Conservation (phyloP, 805 yeast species). For the Metschnikowia arizonensis region DNA sequence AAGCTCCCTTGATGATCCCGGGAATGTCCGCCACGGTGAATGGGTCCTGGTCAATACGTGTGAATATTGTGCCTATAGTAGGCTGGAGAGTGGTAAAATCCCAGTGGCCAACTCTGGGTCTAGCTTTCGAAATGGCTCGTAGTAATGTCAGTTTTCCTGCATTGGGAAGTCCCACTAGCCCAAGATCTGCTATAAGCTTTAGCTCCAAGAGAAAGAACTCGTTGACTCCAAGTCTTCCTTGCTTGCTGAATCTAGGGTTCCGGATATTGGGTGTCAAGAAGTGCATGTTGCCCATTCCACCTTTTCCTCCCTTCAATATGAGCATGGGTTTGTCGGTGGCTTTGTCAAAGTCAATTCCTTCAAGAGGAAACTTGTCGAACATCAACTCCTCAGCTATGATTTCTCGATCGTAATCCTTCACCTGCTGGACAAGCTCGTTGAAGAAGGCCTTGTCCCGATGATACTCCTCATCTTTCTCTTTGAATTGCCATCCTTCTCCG, state of each 20-base stretch:
- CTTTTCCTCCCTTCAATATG: constrained; percentile 78
- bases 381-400: constrained; percentile 52
- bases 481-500: constrained; percentile 88
- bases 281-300: constrained; percentile 97
- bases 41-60: constrained; percentile 58
- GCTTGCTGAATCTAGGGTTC: constrained; percentile 84
- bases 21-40: constrained; percentile 98
- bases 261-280: constrained; percentile 78
- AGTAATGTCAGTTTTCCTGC: constrained; percentile 93
- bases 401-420: constrained; percentile 60
- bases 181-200: constrained; percentile 86
- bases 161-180: constrained; percentile 92
- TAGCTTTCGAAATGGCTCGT: constrained; percentile 81
- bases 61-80: constrained; percentile 78
- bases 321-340: constrained; percentile 65
- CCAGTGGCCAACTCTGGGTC: constrained; percentile 94
- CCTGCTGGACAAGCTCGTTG: constrained; percentile 55
- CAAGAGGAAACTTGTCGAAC: constrained; percentile 69
- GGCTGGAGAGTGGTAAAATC: constrained; percentile 93
- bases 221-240: constrained; percentile 68
- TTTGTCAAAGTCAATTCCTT: constrained; percentile 70
- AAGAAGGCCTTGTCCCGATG: constrained; percentile 68
- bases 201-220: constrained; percentile 74
- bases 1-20: constrained; percentile 88
- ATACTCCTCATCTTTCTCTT: constrained; percentile 69